Base-by-base conservation (phyloP, 225 moss, liverwort and hornwort genomes). In the Physcomitrium patens region DNA sequence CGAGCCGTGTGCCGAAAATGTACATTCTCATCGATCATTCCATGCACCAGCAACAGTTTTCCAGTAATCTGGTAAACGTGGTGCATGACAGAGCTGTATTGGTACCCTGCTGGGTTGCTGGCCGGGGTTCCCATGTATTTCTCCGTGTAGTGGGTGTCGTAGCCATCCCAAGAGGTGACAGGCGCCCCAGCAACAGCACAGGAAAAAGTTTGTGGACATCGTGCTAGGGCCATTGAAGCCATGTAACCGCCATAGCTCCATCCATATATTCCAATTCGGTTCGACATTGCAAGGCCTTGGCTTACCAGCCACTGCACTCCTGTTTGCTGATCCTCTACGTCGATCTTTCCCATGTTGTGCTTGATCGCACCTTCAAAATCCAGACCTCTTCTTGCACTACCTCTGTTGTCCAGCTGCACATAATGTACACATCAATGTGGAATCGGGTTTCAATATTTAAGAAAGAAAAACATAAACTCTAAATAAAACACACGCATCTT, bases 161-260 rank as follows among this genome's bases (percentile, higher is more conserved):
- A 99, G 59, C 99, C 99, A 75, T 99, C 99, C 99, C 99, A 99
- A n/a, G 99, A 95, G 54, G 99, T 99, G 26, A 99, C 99, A 67
- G 99, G 99, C 51, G 99, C 99, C 37, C 99, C 99, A 15, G 99
- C 99, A 66, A 99, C 99, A 74, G 99, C 91, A 76, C 99, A 99
- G 63, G 85, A 87, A 77, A 93, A 99, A n/a, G 93, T 93, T 72
- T 99, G 93, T 27, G 95, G 93, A 79, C 93, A 99, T 64, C 99
- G 95, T 67, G 99, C 90, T 70, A 99, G 77, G 49, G 99, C 91
- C 95, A 95, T 99, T 10, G 95, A 91, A 47, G 99, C 89, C 93
- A 99, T 99, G 78, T 99, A 99, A n/a, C 99, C 99, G 68, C 99
- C 99, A 62, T 99, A 99, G 83, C 99, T 99, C 99, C 99, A 99